These are phyloP conservation scores for Jamesozyma piceae DNA, from an alignment of 805 yeast species.

Conservation along the genomic window DNA sequence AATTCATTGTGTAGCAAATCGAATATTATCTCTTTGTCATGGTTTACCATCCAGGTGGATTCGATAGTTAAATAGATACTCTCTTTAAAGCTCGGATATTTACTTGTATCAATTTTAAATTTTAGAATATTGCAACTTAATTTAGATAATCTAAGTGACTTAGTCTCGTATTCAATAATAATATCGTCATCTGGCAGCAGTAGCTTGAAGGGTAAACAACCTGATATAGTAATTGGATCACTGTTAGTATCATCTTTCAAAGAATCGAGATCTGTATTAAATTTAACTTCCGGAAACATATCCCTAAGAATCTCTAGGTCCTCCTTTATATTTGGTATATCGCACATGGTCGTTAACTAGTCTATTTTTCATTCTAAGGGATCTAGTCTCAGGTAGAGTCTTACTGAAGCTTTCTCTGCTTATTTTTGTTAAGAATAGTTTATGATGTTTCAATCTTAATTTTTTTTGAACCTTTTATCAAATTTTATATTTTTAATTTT, in stretches of 20 bases:
- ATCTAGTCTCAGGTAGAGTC: no score
- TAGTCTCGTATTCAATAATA: slow-evolving; percentile 6
- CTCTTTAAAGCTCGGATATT: slow-evolving; percentile 16
- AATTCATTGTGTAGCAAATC: slow-evolving; percentile 27
- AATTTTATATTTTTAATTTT: no score
- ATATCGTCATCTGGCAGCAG: slow-evolving; percentile 9
- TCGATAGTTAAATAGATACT: slow-evolving; percentile 16
- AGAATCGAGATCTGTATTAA: slow-evolving; percentile 2
- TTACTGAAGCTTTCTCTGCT: no score
- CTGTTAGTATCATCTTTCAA: not conserved
- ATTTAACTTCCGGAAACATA: slow-evolving; percentile 27
- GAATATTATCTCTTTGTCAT: slow-evolving; percentile 11
- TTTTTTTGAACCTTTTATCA: no score
- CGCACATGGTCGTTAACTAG: slow-evolving; percentile 1
- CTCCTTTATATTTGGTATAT: slow-evolving; percentile 9
- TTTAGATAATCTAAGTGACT: slow-evolving; percentile 7
- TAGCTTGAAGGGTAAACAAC: slow-evolving; percentile 14
- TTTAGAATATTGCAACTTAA: slow-evolving; percentile 9
- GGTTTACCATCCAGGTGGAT: slow-evolving; percentile 27
- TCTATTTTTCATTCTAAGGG: no score
- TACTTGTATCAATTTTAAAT: slow-evolving; percentile 9
- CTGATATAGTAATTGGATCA: slow-evolving; percentile 5
- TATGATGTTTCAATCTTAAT: no score
- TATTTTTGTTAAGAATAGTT: no score
- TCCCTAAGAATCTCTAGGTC: slow-evolving; percentile 20